Evolutionary conservation across 441 rosid genomes (phyloP).

Genomic region (Dalechampia spathulata): DNA sequence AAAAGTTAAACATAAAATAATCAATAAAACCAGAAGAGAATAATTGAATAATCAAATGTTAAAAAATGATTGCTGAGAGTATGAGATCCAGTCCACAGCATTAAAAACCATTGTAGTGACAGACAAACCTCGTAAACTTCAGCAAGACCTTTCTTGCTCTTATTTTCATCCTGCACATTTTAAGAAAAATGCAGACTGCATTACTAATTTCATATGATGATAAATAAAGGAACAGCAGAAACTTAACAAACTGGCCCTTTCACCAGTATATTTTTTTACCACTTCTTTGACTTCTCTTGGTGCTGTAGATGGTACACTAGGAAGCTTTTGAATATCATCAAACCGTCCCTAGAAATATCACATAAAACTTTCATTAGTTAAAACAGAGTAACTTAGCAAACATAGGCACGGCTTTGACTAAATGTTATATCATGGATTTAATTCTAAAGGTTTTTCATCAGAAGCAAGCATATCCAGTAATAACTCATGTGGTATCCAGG

Average conservation of each 20-base stretch:
- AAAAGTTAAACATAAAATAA: constrained; percentile 17
- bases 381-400: not conserved
- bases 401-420: not conserved
- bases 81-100: not conserved
- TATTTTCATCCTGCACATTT: constrained; percentile 70
- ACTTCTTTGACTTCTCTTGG: constrained; percentile 64
- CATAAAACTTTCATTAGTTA: not conserved
- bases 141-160: constrained; percentile 90
- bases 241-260: constrained; percentile 2
- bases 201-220: constrained; percentile 7
- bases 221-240: not conserved
- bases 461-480: too few relatives aligned
- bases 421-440: not conserved
- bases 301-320: constrained; percentile 44
- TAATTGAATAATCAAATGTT: not conserved
- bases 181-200: constrained; percentile 12
- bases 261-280: constrained; percentile 36
- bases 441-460: too few relatives aligned
- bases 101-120: not conserved
- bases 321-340: constrained; percentile 65
- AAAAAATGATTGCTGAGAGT: not conserved
- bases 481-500: not conserved
- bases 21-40: constrained; percentile 2
- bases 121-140: constrained; percentile 88
- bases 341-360: constrained; percentile 47